A percentile compares a stretch with the other conserved stretches of the same genome.
These are phyloP conservation scores for Pythium myriotylum DNA, from an alignment of 352 stramenopile genomes.

Conservation along the genomic window DNA sequence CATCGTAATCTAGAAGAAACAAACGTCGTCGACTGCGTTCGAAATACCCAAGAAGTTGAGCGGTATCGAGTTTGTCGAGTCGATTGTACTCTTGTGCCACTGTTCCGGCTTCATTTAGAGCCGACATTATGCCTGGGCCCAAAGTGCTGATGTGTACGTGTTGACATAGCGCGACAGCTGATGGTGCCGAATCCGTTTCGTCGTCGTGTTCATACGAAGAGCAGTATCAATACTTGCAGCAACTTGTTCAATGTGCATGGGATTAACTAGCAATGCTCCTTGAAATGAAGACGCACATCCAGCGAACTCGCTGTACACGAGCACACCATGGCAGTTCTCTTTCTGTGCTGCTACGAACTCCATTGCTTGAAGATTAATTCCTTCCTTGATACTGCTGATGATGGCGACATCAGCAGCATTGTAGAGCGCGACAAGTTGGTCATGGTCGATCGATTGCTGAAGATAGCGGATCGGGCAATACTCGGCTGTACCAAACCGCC, in stretches of 20 bases:
- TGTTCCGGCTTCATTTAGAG: conserved; percentile 71
- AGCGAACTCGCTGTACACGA: conserved; percentile 92
- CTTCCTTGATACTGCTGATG: conserved; percentile 89
- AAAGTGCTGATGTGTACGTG: conserved; percentile 88
- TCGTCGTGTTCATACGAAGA: conserved; percentile 85
- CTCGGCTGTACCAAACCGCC: conserved; percentile 83
- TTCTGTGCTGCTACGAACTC: conserved; percentile 90
- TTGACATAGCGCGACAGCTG: conserved; percentile 87
- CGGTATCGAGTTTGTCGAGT: conserved; percentile 85
- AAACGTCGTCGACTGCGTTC: conserved; percentile 80
- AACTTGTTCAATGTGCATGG: conserved; percentile 89
- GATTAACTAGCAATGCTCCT: conserved; percentile 87
- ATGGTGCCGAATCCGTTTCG: conserved; percentile 86
- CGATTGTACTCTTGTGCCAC: conserved; percentile 85
- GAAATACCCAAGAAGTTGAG: conserved; percentile 82
- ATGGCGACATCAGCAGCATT: conserved; percentile 88
- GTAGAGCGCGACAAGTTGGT: conserved; percentile 90
- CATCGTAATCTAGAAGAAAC: conserved; percentile 87
- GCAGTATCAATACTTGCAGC: conserved; percentile 83
- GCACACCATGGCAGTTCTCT: conserved; percentile 80
- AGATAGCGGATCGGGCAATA: conserved; percentile 90
- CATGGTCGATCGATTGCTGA: conserved; percentile 83
- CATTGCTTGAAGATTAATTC: conserved; percentile 91
- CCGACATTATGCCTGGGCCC: conserved; percentile 85
- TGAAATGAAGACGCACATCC: conserved; percentile 90